Conservation (phyloP, 306 rosid species). For the Sesbania bispinosa region DNA sequence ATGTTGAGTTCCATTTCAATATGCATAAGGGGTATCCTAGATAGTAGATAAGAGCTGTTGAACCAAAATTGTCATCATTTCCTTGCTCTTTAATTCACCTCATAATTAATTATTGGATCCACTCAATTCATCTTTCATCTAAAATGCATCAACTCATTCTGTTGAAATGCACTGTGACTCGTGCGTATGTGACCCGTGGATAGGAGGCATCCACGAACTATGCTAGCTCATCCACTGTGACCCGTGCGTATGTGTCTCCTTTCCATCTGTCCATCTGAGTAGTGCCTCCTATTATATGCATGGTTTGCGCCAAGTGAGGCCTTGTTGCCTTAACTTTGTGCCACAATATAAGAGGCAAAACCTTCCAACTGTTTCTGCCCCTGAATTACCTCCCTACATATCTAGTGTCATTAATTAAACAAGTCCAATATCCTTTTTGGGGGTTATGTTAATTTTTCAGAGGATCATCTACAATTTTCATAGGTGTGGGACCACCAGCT, state of each 20-base stretch:
- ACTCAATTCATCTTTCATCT: too few relatives aligned
- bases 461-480: not conserved
- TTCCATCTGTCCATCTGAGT: not conserved
- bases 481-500: constrained; percentile 2
- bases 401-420: constrained; percentile 1
- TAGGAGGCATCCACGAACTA: not conserved
- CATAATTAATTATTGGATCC: too few relatives aligned
- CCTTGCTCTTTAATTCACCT: too few relatives aligned
- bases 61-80: too few relatives aligned
- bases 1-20: too few relatives aligned
- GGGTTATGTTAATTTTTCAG: not conserved
- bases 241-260: not conserved
- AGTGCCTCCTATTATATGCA: constrained; percentile 17
- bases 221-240: not conserved
- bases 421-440: constrained; percentile 18
- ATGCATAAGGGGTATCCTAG: too few relatives aligned
- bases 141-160: too few relatives aligned
- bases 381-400: constrained; percentile 4
- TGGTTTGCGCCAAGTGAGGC: constrained; percentile 30
- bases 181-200: too few relatives aligned
- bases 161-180: too few relatives aligned
- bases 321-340: constrained; percentile 51
- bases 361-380: constrained; percentile 48
- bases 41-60: too few relatives aligned
- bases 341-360: constrained; percentile 47